Percentiles rank a stretch among this genome's conserved stretches.
Evolutionary conservation across 2,329 filamentous ascomycete species (phyloP).

Genomic region (Ophiobolus disseminans): DNA sequence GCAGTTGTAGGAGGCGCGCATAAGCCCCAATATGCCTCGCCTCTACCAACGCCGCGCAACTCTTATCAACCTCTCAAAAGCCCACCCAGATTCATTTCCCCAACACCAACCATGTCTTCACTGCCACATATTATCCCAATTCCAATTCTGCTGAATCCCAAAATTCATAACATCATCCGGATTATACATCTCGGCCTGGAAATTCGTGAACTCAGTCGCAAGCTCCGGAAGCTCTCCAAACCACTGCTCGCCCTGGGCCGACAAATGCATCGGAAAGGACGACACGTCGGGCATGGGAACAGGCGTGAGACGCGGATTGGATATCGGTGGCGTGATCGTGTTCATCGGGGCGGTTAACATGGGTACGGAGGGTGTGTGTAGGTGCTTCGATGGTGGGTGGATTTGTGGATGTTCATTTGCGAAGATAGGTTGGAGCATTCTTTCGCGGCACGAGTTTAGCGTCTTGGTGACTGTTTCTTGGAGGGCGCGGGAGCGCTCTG

Average conservation of each 20-base stretch:
- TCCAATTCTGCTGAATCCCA: conserved; percentile 15
- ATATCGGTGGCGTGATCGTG: conserved; percentile 5
- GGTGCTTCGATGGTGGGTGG: too few species aligned
- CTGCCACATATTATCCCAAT: conserved; percentile 30
- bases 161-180: conserved; percentile 16
- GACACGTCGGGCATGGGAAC: conserved; percentile 1
- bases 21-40: too few species aligned
- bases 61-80: too few species aligned
- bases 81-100: too few species aligned
- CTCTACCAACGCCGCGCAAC: too few species aligned
- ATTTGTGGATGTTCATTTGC: background rate
- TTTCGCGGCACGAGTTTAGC: conserved; percentile 20
- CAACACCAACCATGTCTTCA: too few species aligned
- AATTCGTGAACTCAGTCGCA: conserved; percentile 16
- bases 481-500: conserved; percentile 4
- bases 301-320: conserved; percentile 4
- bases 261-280: conserved; percentile 1
- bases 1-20: too few species aligned
- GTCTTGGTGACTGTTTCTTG: conserved; percentile 11
- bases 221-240: conserved; percentile 20
- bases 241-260: conserved; percentile 14
- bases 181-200: conserved; percentile 11
- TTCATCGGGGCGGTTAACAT: background rate
- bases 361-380: too few species aligned
- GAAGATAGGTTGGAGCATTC: conserved; percentile 12